Evolutionary conservation across 768 basidiomycete genomes (phyloP).

Genomic region (Boletus reticuloceps): DNA sequence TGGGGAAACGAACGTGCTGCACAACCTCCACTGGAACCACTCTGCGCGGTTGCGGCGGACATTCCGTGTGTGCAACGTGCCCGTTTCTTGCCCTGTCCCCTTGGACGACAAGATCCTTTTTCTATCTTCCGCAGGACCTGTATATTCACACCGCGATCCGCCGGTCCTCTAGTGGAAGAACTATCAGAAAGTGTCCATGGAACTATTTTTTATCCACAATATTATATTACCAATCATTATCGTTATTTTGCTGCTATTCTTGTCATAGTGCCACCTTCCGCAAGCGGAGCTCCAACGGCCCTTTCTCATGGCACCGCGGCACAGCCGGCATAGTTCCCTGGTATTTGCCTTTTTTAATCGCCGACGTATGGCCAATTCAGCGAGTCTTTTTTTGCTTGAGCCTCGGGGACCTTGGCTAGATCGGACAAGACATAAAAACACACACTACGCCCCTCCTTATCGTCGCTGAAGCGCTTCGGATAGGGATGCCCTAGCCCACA

Average conservation of each 20-base stretch:
- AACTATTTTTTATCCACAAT: conserved; percentile 14
- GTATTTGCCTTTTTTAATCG: conserved; percentile 28
- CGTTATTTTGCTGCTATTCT: conserved; percentile 5
- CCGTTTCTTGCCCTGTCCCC: background rate
- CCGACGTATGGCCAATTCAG: conserved; percentile 23
- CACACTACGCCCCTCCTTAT: background rate
- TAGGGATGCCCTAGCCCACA: conserved; percentile 25
- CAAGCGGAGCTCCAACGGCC: conserved; percentile 28
- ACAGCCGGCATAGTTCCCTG: conserved; percentile 23
- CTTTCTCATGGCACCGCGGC: conserved; percentile 27
- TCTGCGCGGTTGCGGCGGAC: conserved; percentile 7
- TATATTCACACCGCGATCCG: conserved; percentile 18
- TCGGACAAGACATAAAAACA: background rate
- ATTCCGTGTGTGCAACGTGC: conserved; percentile 15
- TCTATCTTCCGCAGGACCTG: background rate
- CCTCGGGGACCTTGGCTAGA: background rate
- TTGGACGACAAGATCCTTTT: conserved; percentile 3
- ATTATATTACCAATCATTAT: conserved; percentile 14
- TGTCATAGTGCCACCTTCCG: conserved; percentile 8
- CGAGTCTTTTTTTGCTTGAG: conserved; percentile 7
- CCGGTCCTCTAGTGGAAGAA: conserved; percentile 8
- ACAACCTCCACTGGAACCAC: background rate
- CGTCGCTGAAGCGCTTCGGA: conserved; percentile 9
- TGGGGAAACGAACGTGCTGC: conserved; percentile 21
- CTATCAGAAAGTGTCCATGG: conserved; percentile 5